Percentiles rank a stretch among this genome's conserved stretches.
Conservation (phyloP, 176 grass and related monocot genomes). For the Carex kokanica region DNA sequence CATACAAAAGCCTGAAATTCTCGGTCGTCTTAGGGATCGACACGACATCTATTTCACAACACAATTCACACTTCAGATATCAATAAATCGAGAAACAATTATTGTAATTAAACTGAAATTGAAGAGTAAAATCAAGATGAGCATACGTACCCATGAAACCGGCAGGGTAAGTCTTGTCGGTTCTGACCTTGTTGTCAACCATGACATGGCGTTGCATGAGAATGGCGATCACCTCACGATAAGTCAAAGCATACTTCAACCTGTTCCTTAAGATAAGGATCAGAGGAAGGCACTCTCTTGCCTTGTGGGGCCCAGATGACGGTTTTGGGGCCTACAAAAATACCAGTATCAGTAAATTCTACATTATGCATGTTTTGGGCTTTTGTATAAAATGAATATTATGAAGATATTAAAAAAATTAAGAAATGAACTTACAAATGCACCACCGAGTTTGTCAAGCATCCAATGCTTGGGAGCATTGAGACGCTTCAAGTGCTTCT, state of each 20-base stretch:
- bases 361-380: no score
- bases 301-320: constrained; percentile 44
- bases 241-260: constrained; percentile 47
- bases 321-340: constrained; percentile 40
- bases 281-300: constrained; percentile 42
- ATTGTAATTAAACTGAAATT: not conserved
- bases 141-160: constrained; percentile 44
- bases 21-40: constrained; percentile 42
- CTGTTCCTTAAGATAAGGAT: constrained; percentile 47
- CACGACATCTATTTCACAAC: constrained; percentile 34
- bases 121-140: not conserved
- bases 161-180: constrained; percentile 44
- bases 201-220: constrained; percentile 47
- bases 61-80: not conserved
- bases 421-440: not conserved
- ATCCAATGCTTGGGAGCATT: constrained; percentile 30
- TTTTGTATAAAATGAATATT: no score
- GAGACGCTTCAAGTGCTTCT: constrained; percentile 22
- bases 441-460: constrained; percentile 21
- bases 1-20: constrained; percentile 40
- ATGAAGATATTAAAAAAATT: no score
- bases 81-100: not conserved
- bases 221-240: constrained; percentile 43
- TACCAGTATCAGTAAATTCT: not conserved
- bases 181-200: constrained; percentile 48